phyloP scores from a whole-genome alignment of 164 flowering plant genomes.

The Berberis thunbergii region DNA sequence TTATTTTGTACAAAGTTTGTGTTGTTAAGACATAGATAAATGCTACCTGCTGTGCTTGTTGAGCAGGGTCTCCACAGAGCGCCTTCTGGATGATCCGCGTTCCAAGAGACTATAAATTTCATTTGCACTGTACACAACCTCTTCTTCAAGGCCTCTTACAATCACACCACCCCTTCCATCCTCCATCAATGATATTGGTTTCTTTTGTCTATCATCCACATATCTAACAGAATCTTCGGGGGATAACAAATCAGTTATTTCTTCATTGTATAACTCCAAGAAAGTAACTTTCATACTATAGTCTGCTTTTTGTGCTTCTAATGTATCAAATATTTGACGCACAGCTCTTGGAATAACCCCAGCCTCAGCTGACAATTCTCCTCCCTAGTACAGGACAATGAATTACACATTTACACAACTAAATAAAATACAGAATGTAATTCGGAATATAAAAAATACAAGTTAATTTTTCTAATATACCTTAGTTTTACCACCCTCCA shows the following conservation, averaged over 20 bases:
- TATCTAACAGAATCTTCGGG: constrained; percentile 16
- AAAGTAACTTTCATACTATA: constrained; percentile 29
- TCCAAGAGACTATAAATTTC: constrained; percentile 25
- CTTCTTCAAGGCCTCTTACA: constrained; percentile 31
- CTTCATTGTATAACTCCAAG: constrained; percentile 32
- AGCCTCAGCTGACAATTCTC: constrained; percentile 25
- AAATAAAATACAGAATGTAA: not conserved
- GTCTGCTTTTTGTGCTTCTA: constrained; percentile 27
- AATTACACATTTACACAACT: not conserved
- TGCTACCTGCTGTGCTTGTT: constrained; percentile 29
- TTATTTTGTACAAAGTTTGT: too few species aligned
- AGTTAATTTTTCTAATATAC: constrained; percentile 15
- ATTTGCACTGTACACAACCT: constrained; percentile 25
- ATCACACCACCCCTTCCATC: constrained; percentile 26
- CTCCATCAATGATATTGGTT: constrained; percentile 25
- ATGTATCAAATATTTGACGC: constrained; percentile 23
- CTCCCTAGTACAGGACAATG: constrained; percentile 10
- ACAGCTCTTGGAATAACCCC: constrained; percentile 31
- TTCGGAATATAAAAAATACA: not conserved
- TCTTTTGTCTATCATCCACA: constrained; percentile 21
- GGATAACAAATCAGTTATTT: constrained; percentile 25
- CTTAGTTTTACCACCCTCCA: constrained; percentile 79
- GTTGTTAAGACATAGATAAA: not conserved
- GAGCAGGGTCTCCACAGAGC: constrained; percentile 23
- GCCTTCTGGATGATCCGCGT: constrained; percentile 23